Conservation (phyloP, 352 stramenopile species). For the Pythium insidiosum region DNA sequence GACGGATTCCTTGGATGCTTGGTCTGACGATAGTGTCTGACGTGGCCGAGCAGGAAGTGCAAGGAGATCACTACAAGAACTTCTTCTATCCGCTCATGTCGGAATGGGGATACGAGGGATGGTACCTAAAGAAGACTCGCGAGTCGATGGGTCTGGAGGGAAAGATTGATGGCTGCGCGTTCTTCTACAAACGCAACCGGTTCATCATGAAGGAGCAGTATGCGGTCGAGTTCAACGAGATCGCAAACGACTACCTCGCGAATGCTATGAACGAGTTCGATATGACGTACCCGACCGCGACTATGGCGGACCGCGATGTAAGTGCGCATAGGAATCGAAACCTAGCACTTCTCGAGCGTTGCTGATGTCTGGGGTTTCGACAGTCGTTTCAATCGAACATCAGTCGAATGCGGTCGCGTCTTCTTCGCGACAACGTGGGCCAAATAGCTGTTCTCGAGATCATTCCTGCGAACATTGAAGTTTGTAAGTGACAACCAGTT, state of each 20-base stretch:
- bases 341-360: background rate
- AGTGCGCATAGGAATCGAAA: background rate
- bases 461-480: slow-evolving; percentile 74
- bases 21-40: too few relatives aligned
- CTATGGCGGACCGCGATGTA: slow-evolving; percentile 53
- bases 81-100: slow-evolving; percentile 94
- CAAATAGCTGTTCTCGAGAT: slow-evolving; percentile 97
- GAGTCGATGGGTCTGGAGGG: slow-evolving; percentile 96
- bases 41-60: slow-evolving; percentile 95
- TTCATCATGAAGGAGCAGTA: slow-evolving; percentile 90
- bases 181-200: slow-evolving; percentile 95
- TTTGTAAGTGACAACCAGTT: slow-evolving; percentile 22
- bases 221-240: slow-evolving; percentile 97
- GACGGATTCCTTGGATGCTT: too few relatives aligned
- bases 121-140: slow-evolving; percentile 98
- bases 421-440: slow-evolving; percentile 97
- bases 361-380: too few relatives aligned
- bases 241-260: slow-evolving; percentile 64
- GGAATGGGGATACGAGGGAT: slow-evolving; percentile 94
- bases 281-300: slow-evolving; percentile 59
- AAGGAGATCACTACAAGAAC: slow-evolving; percentile 98
- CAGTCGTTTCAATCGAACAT: slow-evolving; percentile 21
- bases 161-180: slow-evolving; percentile 97
- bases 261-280: slow-evolving; percentile 73
- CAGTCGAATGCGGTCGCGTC: slow-evolving; percentile 63